A percentile compares a stretch with the other conserved stretches of the same genome.
Conservation (phyloP, 2,329 filamentous ascomycete genomes). For the Colletotrichum euphorbiae region DNA sequence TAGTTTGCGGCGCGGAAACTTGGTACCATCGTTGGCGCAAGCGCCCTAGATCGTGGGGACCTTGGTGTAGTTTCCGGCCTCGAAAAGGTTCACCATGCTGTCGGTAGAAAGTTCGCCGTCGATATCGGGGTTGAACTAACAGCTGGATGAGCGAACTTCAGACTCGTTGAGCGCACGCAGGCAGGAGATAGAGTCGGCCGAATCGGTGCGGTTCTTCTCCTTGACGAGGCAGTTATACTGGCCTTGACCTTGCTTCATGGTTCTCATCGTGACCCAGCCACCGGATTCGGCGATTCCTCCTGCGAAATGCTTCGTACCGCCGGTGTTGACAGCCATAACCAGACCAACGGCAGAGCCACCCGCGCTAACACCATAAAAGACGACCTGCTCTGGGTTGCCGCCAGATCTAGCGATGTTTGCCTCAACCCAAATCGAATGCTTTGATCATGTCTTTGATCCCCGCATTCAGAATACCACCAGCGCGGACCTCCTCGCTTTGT, state of each 20-base stretch:
- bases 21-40: constrained; percentile 53
- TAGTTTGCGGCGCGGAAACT: constrained; percentile 46
- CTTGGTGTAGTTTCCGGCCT: constrained; percentile 61
- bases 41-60: constrained; percentile 64
- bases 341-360: constrained; percentile 74
- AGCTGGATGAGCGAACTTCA: constrained; percentile 41
- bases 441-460: constrained; percentile 53
- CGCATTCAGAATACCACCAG: constrained; percentile 33
- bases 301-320: constrained; percentile 62
- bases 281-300: constrained; percentile 63
- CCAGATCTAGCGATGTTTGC: constrained; percentile 75
- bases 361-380: constrained; percentile 75
- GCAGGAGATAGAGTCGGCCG: constrained; percentile 41
- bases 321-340: constrained; percentile 69
- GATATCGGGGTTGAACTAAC: constrained; percentile 54
- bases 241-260: constrained; percentile 52
- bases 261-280: constrained; percentile 62
- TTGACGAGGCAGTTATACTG: constrained; percentile 62
- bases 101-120: constrained; percentile 65
- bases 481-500: constrained; percentile 44
- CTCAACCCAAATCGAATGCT: constrained; percentile 76
- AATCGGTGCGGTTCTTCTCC: constrained; percentile 41
- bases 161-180: constrained; percentile 41
- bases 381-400: constrained; percentile 75
- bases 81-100: constrained; percentile 61